These are phyloP conservation scores for Ambispora gerdemannii DNA, from an alignment of 192 early-diverging fungal genomes.

Conservation along the genomic window DNA sequence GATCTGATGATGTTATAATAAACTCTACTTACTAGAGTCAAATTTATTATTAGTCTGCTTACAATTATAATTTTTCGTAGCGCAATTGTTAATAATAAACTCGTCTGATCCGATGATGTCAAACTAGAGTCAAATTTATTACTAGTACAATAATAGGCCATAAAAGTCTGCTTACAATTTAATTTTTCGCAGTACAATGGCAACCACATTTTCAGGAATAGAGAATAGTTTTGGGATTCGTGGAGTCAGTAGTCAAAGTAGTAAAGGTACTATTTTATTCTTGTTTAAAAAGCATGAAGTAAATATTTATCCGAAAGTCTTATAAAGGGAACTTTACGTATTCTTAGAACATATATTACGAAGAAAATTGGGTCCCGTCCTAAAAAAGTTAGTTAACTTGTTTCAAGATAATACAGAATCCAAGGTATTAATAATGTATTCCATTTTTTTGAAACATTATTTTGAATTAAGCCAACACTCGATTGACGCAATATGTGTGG, in stretches of 20 bases:
- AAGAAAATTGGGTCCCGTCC: not conserved
- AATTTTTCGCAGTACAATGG: not conserved
- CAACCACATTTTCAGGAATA: not conserved
- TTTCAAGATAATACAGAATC: conserved; percentile 20
- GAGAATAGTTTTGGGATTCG: conserved; percentile 8
- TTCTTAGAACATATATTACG: conserved; percentile 22
- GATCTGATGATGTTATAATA: no score
- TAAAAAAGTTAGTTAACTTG: conserved; percentile 22
- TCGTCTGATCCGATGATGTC: no score
- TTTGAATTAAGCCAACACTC: not conserved
- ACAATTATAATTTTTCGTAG: no score
- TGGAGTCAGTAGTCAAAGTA: conserved; percentile 13
- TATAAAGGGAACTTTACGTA: conserved; percentile 19
- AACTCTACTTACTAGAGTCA: no score
- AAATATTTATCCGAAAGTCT: conserved; percentile 18
- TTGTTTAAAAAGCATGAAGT: conserved; percentile 21
- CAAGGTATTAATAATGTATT: conserved; percentile 22
- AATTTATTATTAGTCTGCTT: no score
- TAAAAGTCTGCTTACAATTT: no score
- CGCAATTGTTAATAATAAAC: no score
- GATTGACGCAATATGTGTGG: not conserved
- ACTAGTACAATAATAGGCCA: no score
- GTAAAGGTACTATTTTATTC: conserved; percentile 24
- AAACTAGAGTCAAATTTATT: no score
- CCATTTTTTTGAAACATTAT: not conserved